phyloP scores from a whole-genome alignment of 306 rosid genomes.

The Vicia faba region DNA sequence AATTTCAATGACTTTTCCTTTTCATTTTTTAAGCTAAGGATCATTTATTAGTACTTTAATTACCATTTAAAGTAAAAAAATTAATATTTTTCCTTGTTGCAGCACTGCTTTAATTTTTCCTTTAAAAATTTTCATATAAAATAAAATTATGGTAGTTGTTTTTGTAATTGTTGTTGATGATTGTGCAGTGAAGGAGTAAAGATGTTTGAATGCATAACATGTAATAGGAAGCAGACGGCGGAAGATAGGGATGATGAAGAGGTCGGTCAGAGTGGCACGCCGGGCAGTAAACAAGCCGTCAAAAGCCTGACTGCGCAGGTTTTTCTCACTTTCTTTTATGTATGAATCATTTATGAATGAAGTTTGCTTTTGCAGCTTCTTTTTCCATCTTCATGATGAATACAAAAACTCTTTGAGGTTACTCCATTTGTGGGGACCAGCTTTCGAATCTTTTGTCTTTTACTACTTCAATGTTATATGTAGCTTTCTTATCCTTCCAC shows the following conservation, averaged over 20 bases:
- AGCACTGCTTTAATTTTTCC: too few species aligned
- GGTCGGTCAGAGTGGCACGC: conserved; percentile 74
- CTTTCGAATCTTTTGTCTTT: conserved; percentile 35
- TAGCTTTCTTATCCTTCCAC: too few species aligned
- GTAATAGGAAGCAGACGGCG: conserved; percentile 66
- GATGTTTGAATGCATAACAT: conserved; percentile 93
- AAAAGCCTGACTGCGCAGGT: conserved; percentile 96
- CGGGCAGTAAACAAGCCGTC: conserved; percentile 86
- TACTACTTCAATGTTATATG: too few species aligned
- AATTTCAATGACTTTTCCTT: too few species aligned
- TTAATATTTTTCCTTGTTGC: too few species aligned
- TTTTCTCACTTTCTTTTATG: conserved; percentile 9
- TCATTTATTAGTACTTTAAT: not conserved
- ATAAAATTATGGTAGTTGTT: not conserved
- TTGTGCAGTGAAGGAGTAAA: conserved; percentile 39
- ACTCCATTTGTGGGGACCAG: conserved; percentile 62
- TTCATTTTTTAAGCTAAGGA: not conserved
- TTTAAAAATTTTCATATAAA: not conserved
- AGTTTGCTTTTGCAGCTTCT: conserved; percentile 54
- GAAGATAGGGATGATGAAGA: conserved; percentile 48
- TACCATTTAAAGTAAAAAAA: too few species aligned
- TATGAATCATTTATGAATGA: not conserved
- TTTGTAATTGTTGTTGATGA: not conserved
- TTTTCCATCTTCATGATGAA: conserved; percentile 43
- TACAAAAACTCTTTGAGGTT: conserved; percentile 47